Conservation (phyloP, 176 grass and related monocot species). For the Otatea glauca region DNA sequence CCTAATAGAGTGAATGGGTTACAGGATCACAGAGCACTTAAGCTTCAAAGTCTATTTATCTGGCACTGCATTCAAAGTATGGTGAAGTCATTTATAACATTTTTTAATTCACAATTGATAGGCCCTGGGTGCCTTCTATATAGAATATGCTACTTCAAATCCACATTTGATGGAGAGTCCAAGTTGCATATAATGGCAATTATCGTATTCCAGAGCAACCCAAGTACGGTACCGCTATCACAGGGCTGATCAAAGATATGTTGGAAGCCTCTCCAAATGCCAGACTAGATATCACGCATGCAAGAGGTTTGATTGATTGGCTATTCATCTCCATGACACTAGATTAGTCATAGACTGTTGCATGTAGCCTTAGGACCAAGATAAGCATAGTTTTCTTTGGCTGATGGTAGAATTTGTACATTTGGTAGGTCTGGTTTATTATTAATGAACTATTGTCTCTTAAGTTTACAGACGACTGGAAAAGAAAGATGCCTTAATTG, state of each 20-base stretch:
- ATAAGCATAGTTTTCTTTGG: constrained; percentile 38
- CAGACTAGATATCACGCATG: constrained; percentile 87
- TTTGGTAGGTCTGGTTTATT: constrained; percentile 74
- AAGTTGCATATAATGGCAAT: constrained; percentile 90
- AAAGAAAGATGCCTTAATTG: no score
- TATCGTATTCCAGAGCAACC: constrained; percentile 81
- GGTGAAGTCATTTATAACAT: no score
- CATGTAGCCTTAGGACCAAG: constrained; percentile 50
- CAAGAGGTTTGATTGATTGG: constrained; percentile 68
- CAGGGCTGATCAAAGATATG: constrained; percentile 70
- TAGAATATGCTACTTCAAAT: no score
- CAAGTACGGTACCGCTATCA: constrained; percentile 57
- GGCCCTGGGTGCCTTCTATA: no score
- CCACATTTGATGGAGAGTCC: constrained; percentile 89
- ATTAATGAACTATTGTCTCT: constrained; percentile 74
- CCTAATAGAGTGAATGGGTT: no score
- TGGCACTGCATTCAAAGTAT: no score
- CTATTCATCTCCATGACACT: constrained; percentile 64
- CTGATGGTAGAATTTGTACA: constrained; percentile 43
- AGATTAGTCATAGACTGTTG: constrained; percentile 72
- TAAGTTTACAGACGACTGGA: no score
- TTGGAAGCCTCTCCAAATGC: constrained; percentile 68
- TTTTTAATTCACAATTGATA: no score
- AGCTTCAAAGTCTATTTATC: no score
- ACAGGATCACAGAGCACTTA: no score